Conservation (phyloP, 73 alveolate genomes). For the Symbiodinium pilosum region DNA sequence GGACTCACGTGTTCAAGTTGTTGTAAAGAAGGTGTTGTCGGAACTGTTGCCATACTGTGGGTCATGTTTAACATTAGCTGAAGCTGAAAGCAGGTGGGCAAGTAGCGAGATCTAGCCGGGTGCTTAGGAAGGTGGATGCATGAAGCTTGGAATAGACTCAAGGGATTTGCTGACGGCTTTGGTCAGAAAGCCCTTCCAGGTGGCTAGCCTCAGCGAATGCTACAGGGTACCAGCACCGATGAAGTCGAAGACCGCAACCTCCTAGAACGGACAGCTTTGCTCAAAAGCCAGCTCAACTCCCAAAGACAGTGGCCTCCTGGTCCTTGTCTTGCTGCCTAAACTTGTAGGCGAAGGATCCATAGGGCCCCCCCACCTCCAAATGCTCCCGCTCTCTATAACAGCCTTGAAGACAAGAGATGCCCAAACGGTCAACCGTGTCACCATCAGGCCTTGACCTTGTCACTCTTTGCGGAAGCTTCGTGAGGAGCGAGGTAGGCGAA, state of each 20-base stretch:
- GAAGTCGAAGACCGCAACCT: constrained; percentile 1
- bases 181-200: not conserved
- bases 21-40: too few relatives aligned
- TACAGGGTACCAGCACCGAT: not conserved
- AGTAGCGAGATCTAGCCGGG: too few relatives aligned
- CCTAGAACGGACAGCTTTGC: not conserved
- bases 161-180: constrained; percentile 13
- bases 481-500: not conserved
- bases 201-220: not conserved
- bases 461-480: not conserved
- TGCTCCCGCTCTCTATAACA: too few relatives aligned
- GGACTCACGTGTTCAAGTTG: too few relatives aligned
- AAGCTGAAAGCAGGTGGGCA: too few relatives aligned
- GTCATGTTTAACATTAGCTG: too few relatives aligned
- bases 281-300: not conserved
- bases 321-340: not conserved
- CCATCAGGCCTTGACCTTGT: not conserved
- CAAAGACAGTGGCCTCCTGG: too few relatives aligned
- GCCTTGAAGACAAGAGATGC: too few relatives aligned
- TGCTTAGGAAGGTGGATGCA: too few relatives aligned
- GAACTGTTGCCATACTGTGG: too few relatives aligned
- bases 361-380: not conserved
- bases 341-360: constrained; percentile 15
- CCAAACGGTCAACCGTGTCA: too few relatives aligned
- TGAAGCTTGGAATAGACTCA: too few relatives aligned